These are phyloP conservation scores for Prunus mume DNA, from an alignment of 306 rosid species.

Conservation along the genomic window DNA sequence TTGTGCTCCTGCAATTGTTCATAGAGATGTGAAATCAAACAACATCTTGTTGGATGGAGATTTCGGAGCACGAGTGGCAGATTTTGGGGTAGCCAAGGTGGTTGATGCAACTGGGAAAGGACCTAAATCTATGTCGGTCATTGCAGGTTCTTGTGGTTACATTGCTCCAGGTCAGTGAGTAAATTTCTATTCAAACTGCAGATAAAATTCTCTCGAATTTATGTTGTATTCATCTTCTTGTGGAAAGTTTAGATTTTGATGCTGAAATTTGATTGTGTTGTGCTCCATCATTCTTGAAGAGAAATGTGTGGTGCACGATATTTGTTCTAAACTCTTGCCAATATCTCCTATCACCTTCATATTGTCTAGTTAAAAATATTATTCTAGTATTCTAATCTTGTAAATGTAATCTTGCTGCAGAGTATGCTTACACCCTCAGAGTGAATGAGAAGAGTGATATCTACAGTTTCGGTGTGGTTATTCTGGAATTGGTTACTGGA, in stretches of 20 bases:
- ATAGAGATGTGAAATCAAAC: constrained; percentile 89
- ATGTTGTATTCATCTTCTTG: background rate
- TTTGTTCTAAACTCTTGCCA: background rate
- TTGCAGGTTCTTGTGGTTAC: constrained; percentile 95
- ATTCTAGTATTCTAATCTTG: background rate
- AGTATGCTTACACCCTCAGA: constrained; percentile 86
- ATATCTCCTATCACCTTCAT: background rate
- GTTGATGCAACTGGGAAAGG: constrained; percentile 59
- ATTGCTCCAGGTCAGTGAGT: constrained; percentile 82
- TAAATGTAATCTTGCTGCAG: constrained; percentile 37
- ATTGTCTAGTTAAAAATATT: background rate
- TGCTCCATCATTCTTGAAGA: background rate
- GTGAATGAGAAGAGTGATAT: constrained; percentile 95
- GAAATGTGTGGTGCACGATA: background rate
- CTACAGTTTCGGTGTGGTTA: constrained; percentile 89
- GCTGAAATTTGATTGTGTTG: background rate
- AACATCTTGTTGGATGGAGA: constrained; percentile 84
- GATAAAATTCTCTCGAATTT: background rate
- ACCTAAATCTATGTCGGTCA: constrained; percentile 77
- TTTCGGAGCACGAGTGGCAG: constrained; percentile 83
- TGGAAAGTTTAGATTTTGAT: background rate
- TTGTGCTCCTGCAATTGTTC: constrained; percentile 89
- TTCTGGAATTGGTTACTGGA: constrained; percentile 80
- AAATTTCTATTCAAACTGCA: background rate
- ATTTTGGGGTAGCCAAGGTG: constrained; percentile 84